Conservation (phyloP, 768 basidiomycete genomes). For the Wakefieldia striispora region DNA sequence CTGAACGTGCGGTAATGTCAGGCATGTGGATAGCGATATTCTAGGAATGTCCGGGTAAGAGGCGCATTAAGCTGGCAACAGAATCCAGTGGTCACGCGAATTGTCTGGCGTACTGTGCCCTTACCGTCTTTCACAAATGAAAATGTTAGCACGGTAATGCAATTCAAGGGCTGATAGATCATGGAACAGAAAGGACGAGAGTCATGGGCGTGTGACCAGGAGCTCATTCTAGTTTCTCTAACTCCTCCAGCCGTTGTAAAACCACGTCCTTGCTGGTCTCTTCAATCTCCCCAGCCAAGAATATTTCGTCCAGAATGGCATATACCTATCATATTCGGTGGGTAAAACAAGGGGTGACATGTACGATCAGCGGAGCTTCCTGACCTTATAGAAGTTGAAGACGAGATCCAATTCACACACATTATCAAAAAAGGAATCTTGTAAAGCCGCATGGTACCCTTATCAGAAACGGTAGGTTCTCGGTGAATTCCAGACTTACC, state of each 20-base stretch:
- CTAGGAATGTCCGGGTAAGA: background rate
- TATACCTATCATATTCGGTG: constrained; percentile 63
- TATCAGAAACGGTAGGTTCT: constrained; percentile 1
- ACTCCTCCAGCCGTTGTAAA: constrained; percentile 80
- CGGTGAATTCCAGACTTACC: constrained; percentile 49
- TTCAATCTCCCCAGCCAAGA: constrained; percentile 97
- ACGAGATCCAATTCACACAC: constrained; percentile 98
- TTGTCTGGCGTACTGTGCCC: background rate
- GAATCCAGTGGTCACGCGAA: background rate
- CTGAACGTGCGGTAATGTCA: background rate
- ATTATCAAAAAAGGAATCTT: constrained; percentile 98
- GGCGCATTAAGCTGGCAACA: background rate
- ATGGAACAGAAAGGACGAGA: constrained; percentile 3
- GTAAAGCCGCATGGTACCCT: background rate
- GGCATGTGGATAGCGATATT: background rate
- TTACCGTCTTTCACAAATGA: constrained; percentile 5
- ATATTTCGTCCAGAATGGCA: constrained; percentile 96
- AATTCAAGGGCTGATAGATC: constrained; percentile 6
- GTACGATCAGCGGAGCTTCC: background rate
- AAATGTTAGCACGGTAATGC: constrained; percentile 11
- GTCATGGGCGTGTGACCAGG: constrained; percentile 2
- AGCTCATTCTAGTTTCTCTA: constrained; percentile 86
- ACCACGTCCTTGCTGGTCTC: constrained; percentile 98
- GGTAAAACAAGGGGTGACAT: constrained; percentile 6
- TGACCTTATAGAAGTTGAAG: constrained; percentile 97